Conservation (phyloP, 139 green algal species). For the Limnomonas spitsbergensis region DNA sequence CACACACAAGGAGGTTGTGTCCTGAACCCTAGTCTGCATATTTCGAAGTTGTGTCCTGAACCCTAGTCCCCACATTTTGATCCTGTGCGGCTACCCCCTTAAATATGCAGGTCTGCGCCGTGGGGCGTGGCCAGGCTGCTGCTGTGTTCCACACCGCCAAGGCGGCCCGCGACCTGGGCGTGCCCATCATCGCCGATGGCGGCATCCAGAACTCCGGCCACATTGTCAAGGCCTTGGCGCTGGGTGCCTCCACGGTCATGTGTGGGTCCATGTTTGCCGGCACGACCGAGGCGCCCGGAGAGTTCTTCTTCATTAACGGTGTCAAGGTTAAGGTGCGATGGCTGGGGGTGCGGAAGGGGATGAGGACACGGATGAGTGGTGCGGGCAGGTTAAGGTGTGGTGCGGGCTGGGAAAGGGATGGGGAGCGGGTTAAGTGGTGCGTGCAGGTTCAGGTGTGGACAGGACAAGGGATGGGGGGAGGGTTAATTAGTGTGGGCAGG, state of each 20-base stretch:
- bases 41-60: too few relatives aligned
- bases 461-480: too few relatives aligned
- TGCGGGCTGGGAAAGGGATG: not conserved
- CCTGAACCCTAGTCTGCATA: too few relatives aligned
- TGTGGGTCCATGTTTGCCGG: constrained; percentile 94
- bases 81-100: too few relatives aligned
- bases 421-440: too few relatives aligned
- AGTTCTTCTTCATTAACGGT: constrained; percentile 78
- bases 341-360: not conserved
- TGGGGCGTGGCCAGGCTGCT: constrained; percentile 92
- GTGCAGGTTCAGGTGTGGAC: too few relatives aligned
- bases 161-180: constrained; percentile 56
- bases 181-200: constrained; percentile 95
- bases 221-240: constrained; percentile 92
- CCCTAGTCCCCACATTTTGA: too few relatives aligned
- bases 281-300: constrained; percentile 86
- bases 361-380: not conserved
- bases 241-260: constrained; percentile 95
- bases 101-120: constrained; percentile 85
- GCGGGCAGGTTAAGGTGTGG: not conserved
- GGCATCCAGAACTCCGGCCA: constrained; percentile 95
- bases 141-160: constrained; percentile 87
- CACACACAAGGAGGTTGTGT: too few relatives aligned
- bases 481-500: too few relatives aligned
- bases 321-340: constrained; percentile 68